phyloP scores from a whole-genome alignment of 345 rosid genomes.

The Kandelia obovata region DNA sequence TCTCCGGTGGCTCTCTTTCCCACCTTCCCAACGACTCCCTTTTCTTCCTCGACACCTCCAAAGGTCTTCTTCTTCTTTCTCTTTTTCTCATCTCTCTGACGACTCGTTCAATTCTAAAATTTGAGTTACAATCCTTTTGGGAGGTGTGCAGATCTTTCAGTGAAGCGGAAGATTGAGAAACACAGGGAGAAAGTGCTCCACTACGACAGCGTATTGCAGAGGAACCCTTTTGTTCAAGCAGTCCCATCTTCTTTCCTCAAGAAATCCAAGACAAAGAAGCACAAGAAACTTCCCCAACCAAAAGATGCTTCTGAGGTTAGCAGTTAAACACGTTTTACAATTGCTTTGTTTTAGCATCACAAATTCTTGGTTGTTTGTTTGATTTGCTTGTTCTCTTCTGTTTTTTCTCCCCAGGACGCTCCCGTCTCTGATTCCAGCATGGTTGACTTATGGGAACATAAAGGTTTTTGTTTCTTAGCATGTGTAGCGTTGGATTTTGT shows the following conservation, averaged over 20 bases:
- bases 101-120: not conserved
- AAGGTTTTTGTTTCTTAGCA: constrained; percentile 37
- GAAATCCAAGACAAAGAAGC: constrained; percentile 33
- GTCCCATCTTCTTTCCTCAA: constrained; percentile 64
- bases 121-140: not conserved
- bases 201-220: constrained; percentile 59
- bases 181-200: constrained; percentile 63
- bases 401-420: constrained; percentile 33
- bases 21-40: constrained; percentile 60
- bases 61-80: constrained; percentile 31
- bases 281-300: constrained; percentile 19
- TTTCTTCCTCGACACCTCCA: constrained; percentile 68
- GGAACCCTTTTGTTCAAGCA: constrained; percentile 66
- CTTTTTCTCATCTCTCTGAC: no score
- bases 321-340: not conserved
- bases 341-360: not conserved
- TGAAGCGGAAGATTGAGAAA: constrained; percentile 78
- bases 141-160: constrained; percentile 53
- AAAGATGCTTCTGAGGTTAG: constrained; percentile 38
- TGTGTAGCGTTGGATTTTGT: not conserved
- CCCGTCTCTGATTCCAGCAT: constrained; percentile 37
- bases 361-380: not conserved
- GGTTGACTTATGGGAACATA: constrained; percentile 63
- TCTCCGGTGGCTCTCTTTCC: constrained; percentile 77
- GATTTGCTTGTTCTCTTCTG: constrained; percentile 7